A percentile compares a stretch with the other conserved stretches of the same genome.
Evolutionary conservation across 2,329 filamentous ascomycete species (phyloP).

Genomic region (Chaetomiaceae sp.): DNA sequence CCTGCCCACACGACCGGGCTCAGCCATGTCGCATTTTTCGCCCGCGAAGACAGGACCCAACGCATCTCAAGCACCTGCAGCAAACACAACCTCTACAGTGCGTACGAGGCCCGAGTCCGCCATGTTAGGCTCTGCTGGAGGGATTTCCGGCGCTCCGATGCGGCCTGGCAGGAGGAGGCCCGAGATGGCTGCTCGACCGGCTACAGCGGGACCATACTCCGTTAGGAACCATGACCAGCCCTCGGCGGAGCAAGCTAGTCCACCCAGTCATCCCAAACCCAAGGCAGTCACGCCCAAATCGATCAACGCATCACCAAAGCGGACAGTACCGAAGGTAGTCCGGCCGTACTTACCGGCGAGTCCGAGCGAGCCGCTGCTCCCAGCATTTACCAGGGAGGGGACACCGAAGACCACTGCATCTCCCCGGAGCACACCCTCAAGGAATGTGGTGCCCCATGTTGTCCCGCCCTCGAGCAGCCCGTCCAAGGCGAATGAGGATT

Average conservation of each 20-base stretch:
- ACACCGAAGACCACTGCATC: slow-evolving; percentile 36
- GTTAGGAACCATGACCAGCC: slow-evolving; percentile 49
- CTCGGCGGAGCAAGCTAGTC: slow-evolving; percentile 42
- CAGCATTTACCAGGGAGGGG: slow-evolving; percentile 41
- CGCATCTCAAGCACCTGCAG: slow-evolving; percentile 35
- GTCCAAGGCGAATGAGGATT: slow-evolving; percentile 47
- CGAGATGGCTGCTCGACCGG: slow-evolving; percentile 55
- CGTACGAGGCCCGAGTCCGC: slow-evolving; percentile 43
- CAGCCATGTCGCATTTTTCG: slow-evolving; percentile 60
- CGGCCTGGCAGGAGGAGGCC: slow-evolving; percentile 55
- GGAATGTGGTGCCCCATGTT: slow-evolving; percentile 23
- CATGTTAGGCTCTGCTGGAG: slow-evolving; percentile 47
- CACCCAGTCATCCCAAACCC: slow-evolving; percentile 40
- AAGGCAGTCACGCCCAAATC: slow-evolving; percentile 48
- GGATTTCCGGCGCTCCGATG: slow-evolving; percentile 61
- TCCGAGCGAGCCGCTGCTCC: slow-evolving; percentile 48
- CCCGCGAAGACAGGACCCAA: slow-evolving; percentile 43
- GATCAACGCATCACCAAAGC: slow-evolving; percentile 51
- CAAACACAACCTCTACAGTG: slow-evolving; percentile 34
- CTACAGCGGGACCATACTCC: slow-evolving; percentile 63
- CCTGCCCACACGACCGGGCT: slow-evolving; percentile 55
- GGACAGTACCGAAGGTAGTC: slow-evolving; percentile 41
- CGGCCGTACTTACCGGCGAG: slow-evolving; percentile 46
- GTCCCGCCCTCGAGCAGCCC: slow-evolving; percentile 38
- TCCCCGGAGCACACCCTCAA: slow-evolving; percentile 37